Conservation (phyloP, 2,329 filamentous ascomycete species). For the Colletotrichum kahawae region DNA sequence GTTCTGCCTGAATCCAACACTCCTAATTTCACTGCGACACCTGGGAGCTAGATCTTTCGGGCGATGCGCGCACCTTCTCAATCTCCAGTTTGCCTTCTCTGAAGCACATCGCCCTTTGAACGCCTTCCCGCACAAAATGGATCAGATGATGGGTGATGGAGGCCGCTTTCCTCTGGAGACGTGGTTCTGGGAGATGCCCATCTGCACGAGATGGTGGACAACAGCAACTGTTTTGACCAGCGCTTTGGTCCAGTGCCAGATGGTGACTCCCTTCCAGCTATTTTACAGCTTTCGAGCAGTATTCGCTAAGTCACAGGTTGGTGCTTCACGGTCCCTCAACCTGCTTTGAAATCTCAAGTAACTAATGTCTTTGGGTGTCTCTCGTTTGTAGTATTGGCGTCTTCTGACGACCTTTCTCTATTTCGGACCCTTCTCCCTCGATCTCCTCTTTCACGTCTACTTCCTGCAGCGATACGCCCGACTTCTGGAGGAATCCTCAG, state of each 20-base stretch:
- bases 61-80: background rate
- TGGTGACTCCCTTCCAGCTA: constrained; percentile 91
- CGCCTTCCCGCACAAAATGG: constrained; percentile 43
- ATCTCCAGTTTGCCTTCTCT: background rate
- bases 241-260: constrained; percentile 88
- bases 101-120: background rate
- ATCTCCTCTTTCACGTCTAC: constrained; percentile 97
- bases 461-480: constrained; percentile 97
- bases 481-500: constrained; percentile 93
- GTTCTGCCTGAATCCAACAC: background rate
- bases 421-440: constrained; percentile 92
- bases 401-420: constrained; percentile 97
- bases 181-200: constrained; percentile 99
- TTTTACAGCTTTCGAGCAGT: constrained; percentile 97
- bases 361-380: constrained; percentile 12
- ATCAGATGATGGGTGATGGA: constrained; percentile 63
- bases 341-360: background rate
- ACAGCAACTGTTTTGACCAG: constrained; percentile 88
- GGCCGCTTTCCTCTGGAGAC: constrained; percentile 83
- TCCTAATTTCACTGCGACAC: background rate
- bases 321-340: constrained; percentile 27
- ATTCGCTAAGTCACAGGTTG: constrained; percentile 88
- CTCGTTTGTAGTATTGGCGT: constrained; percentile 80
- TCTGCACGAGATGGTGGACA: constrained; percentile 97
- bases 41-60: background rate